phyloP scores from a whole-genome alignment of 768 basidiomycete genomes.

The Lactarius akahatsu region DNA sequence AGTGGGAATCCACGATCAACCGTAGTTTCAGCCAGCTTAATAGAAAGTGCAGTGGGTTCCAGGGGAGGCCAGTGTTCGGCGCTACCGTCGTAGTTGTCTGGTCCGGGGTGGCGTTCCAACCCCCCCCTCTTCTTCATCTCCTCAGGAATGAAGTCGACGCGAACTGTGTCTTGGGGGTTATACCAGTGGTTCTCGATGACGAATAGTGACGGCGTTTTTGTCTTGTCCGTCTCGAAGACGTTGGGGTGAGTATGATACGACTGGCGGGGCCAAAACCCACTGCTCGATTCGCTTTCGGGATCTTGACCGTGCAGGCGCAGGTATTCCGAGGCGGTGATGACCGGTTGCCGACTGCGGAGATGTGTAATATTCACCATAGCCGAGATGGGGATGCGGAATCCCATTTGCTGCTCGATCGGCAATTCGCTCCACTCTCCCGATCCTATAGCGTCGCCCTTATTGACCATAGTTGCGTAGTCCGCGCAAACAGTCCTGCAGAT shows the following conservation, averaged over 20 bases:
- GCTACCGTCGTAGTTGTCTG: conserved; percentile 23
- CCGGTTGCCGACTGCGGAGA: conserved; percentile 40
- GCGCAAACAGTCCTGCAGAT: conserved; percentile 38
- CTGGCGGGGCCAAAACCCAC: conserved; percentile 41
- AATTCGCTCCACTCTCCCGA: conserved; percentile 44
- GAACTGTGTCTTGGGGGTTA: conserved; percentile 37
- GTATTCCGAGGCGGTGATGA: conserved; percentile 45
- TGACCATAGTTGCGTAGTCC: conserved; percentile 44
- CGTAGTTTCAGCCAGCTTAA: neutral
- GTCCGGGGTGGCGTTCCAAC: conserved; percentile 32
- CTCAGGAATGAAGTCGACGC: conserved; percentile 41
- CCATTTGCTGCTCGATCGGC: conserved; percentile 40
- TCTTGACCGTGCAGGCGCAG: conserved; percentile 42
- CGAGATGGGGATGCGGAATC: conserved; percentile 39
- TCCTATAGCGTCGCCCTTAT: conserved; percentile 44
- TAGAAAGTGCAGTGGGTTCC: conserved; percentile 8
- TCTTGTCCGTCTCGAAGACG: conserved; percentile 30
- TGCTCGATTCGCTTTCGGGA: conserved; percentile 38
- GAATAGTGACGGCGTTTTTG: conserved; percentile 34
- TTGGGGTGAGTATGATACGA: conserved; percentile 37
- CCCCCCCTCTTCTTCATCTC: conserved; percentile 37
- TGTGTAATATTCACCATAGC: conserved; percentile 45
- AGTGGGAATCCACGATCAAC: neutral
- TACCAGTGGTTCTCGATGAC: conserved; percentile 43
- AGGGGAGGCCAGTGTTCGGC: conserved; percentile 16